phyloP scores from a whole-genome alignment of 1,284 basidiomycete species.

The Trichosporon ovoides region DNA sequence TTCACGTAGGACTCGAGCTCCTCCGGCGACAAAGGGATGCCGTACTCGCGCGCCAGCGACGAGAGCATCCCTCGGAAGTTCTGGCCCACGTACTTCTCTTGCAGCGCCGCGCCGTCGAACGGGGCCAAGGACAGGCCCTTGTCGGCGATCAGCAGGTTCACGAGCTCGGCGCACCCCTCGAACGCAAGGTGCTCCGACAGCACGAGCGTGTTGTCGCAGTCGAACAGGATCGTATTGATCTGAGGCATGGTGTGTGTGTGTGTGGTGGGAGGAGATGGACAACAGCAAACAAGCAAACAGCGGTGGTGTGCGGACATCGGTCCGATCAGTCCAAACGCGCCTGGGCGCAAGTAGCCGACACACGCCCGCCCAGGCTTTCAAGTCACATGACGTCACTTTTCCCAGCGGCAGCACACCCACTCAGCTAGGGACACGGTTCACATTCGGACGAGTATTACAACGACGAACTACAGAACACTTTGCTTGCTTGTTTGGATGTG shows the following conservation, averaged over 20 bases:
- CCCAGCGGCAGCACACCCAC: no score
- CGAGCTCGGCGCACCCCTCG: conserved; percentile 24
- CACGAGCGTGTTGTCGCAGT: conserved; percentile 36
- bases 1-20: conserved; percentile 23
- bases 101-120: conserved; percentile 20
- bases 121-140: conserved; percentile 10
- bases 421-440: neutral
- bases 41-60: conserved; percentile 18
- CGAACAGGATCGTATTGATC: conserved; percentile 25
- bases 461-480: neutral
- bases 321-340: no score
- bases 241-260: neutral
- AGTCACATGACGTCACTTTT: no score
- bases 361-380: no score
- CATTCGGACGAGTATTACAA: conserved; percentile 2
- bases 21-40: conserved; percentile 13
- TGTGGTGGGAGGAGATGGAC: neutral
- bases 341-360: no score
- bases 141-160: conserved; percentile 19
- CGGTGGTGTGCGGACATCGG: no score
- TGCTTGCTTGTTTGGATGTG: neutral
- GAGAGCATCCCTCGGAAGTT: conserved; percentile 29
- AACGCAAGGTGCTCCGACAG: conserved; percentile 29
- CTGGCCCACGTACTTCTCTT: conserved; percentile 25
- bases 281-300: no score